These are phyloP conservation scores for Trichoderma asperelloides DNA, from an alignment of 495 filamentous ascomycete genomes.

Conservation along the genomic window DNA sequence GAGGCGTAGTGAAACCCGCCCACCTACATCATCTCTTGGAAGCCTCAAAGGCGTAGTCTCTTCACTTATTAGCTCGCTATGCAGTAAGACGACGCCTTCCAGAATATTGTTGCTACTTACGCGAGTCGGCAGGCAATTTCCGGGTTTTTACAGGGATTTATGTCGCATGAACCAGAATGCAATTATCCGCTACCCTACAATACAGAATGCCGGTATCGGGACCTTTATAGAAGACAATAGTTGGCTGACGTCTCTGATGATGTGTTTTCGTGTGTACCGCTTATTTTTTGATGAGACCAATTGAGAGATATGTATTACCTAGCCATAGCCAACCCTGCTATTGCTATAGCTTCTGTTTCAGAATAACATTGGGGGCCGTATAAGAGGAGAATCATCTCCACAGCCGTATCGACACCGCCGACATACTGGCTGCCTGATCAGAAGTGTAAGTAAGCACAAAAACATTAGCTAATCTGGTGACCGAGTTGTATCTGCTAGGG, in stretches of 20 bases:
- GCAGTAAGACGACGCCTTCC: constrained; percentile 10
- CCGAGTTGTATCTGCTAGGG: too few species aligned
- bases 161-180: constrained; percentile 1
- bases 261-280: background rate
- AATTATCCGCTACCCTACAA: background rate
- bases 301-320: too few species aligned
- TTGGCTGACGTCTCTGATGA: background rate
- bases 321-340: too few species aligned
- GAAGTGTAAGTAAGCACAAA: background rate
- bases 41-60: constrained; percentile 7
- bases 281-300: too few species aligned
- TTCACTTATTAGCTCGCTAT: constrained; percentile 10
- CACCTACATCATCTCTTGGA: constrained; percentile 2
- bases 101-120: background rate
- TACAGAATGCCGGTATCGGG: background rate
- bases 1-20: background rate
- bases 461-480: background rate
- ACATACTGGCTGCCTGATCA: background rate
- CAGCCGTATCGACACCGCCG: background rate
- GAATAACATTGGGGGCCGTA: constrained; percentile 4
- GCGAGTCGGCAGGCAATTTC: background rate
- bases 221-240: background rate
- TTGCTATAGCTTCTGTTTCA: background rate
- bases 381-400: constrained; percentile 9
- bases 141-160: constrained; percentile 7